Percentiles rank a stretch among this genome's conserved stretches.
Evolutionary conservation across 108 stramenopile species (phyloP).

Genomic region (Schizochytrium sp.): DNA sequence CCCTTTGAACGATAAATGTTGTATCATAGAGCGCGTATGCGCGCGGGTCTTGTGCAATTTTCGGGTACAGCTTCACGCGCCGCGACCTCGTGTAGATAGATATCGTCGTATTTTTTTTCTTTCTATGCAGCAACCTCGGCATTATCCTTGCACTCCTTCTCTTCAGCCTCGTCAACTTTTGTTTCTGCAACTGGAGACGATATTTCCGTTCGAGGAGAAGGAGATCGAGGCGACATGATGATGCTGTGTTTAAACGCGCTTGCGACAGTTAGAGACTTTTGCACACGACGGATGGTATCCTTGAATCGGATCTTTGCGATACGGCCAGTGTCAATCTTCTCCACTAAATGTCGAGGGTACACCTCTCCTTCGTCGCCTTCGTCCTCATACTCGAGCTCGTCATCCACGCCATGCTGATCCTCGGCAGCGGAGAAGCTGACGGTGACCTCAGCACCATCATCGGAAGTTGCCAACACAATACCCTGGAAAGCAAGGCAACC

Average conservation of each 20-base stretch:
- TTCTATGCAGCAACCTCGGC: neutral
- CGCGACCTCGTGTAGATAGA: too few species aligned
- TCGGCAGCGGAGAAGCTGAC: neutral
- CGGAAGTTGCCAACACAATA: neutral
- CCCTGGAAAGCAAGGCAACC: slow-evolving; percentile 1
- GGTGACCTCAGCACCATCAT: neutral
- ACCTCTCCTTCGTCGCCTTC: neutral
- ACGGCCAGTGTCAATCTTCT: neutral
- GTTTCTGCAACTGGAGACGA: neutral
- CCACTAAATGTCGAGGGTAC: neutral
- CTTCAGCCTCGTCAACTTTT: neutral
- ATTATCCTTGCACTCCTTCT: too few species aligned
- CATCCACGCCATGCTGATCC: neutral
- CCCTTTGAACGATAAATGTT: too few species aligned
- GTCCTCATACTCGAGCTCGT: neutral
- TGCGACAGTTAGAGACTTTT: neutral
- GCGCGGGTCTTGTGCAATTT: too few species aligned
- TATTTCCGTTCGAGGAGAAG: neutral
- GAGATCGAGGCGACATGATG: neutral
- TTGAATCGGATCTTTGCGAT: neutral
- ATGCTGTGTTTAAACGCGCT: neutral
- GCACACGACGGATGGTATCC: neutral
- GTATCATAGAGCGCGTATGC: too few species aligned
- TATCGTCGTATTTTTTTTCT: too few species aligned
- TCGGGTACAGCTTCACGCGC: too few species aligned